Base-by-base conservation (phyloP, 2,329 filamentous ascomycete genomes). In the Aspergillus thermomutatus region DNA sequence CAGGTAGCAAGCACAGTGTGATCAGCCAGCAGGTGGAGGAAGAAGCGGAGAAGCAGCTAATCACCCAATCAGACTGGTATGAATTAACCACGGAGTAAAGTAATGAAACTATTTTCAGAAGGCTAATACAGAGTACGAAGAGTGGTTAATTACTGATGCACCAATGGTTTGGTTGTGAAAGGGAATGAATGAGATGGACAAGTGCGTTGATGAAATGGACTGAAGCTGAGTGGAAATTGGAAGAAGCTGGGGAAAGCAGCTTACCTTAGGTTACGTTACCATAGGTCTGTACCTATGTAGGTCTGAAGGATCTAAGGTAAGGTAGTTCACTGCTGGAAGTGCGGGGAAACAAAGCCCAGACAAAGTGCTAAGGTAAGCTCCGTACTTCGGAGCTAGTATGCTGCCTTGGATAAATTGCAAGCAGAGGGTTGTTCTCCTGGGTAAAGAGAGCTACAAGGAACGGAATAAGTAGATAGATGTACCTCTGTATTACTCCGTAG, bases 191-290 rank as follows among this genome's bases (percentile, higher is more conserved):
- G 41, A 57, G 50, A 53, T 43, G 50, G 56, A 56, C 57, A 54
- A 55, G 51, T 55, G 26, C 50, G 47, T 14, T 40, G 54, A 23
- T 27, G 21, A 28, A 57, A 21, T 37, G 53, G 52, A 47, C 40
- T 49, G 46, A 54, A 57, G 46, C 47, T 17, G 37, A 46, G 54
- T 27, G 23, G 54, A 27, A 40, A 49, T 46, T 34, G 28, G n/a
- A n/a, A 46, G 54, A 66, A 67, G 60, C 61, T 62, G 64, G 64
- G 61, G 66, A 62, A 58, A 56, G 58, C 57, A 53, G 54, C 27
- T 31, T 50, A 46, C 31, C 31, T 37, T 17, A 17, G 31, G 31
- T 37, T 37, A 37, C 31, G 31, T 37, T 37, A 37, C 31, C 31
- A 6, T 34, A 34, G 31, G 31, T n/a, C n/a, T n/a, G n/a, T n/a